Evolutionary conservation across 768 basidiomycete species (phyloP).

Genomic region (Bullera alba): DNA sequence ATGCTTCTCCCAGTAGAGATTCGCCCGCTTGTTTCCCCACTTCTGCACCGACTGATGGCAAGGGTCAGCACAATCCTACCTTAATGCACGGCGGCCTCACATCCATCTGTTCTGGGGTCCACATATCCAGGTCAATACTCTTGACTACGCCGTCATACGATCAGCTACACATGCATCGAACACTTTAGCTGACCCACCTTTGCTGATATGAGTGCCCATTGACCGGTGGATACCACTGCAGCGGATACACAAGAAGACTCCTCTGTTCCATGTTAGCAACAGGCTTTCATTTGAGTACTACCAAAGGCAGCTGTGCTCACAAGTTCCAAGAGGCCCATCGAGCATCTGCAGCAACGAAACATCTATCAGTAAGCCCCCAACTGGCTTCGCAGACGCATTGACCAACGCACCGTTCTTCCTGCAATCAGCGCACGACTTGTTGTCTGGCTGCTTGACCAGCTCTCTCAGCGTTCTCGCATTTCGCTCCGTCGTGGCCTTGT

Average conservation of each 20-base stretch:
- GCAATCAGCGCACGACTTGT: constrained; percentile 93
- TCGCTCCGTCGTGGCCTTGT: constrained; percentile 77
- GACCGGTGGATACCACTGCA: constrained; percentile 96
- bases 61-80: neutral
- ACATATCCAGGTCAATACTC: constrained; percentile 92
- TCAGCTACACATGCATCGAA: neutral
- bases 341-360: constrained; percentile 58
- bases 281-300: neutral
- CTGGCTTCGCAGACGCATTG: neutral
- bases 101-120: constrained; percentile 97
- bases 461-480: constrained; percentile 73
- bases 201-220: constrained; percentile 97
- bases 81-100: constrained; percentile 48
- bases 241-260: constrained; percentile 89
- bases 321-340: constrained; percentile 98
- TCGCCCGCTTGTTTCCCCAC: constrained; percentile 91
- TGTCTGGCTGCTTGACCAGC: constrained; percentile 79
- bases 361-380: neutral
- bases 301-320: constrained; percentile 49
- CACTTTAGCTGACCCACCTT: constrained; percentile 42
- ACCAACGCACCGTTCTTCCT: constrained; percentile 80
- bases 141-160: constrained; percentile 55
- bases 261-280: constrained; percentile 50
- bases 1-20: constrained; percentile 96
- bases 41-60: constrained; percentile 57